Percentiles rank a stretch among this genome's conserved stretches.
Evolutionary conservation across 192 early-diverging fungal genomes (phyloP).

Genomic region (Endogone sp.): DNA sequence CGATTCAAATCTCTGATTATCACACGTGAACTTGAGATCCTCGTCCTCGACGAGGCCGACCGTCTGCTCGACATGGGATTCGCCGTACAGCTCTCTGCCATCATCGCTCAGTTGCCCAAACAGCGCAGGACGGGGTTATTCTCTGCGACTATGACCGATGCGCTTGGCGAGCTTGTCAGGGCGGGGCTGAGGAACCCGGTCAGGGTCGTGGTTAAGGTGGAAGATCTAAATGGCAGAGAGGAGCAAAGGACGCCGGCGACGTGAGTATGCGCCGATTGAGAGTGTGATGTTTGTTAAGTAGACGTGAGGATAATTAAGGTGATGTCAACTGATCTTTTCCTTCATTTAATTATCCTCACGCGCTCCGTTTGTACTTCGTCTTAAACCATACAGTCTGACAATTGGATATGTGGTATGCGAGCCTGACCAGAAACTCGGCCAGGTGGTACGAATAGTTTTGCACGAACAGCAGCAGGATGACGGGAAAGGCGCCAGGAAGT

Average conservation of each 20-base stretch:
- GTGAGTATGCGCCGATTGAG: constrained; percentile 28
- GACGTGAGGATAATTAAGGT: too few relatives aligned
- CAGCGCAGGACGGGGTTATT: constrained; percentile 95
- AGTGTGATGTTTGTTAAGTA: too few relatives aligned
- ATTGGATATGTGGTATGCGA: constrained; percentile 75
- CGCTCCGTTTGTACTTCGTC: too few relatives aligned
- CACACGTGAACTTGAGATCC: constrained; percentile 77
- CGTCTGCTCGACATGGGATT: constrained; percentile 95
- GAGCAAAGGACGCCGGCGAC: constrained; percentile 58
- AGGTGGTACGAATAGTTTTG: constrained; percentile 53
- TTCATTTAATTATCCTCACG: too few relatives aligned
- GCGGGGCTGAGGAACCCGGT: constrained; percentile 92
- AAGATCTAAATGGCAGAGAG: constrained; percentile 47
- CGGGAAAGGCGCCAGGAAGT: constrained; percentile 60
- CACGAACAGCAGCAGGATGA: constrained; percentile 40
- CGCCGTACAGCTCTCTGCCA: constrained; percentile 68
- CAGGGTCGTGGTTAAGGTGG: constrained; percentile 84
- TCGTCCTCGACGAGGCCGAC: constrained; percentile 96
- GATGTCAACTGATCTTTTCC: too few relatives aligned
- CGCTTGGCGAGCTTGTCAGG: constrained; percentile 71
- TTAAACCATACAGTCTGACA: constrained; percentile 42
- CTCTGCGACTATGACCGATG: constrained; percentile 96
- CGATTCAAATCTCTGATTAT: constrained; percentile 50
- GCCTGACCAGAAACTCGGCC: constrained; percentile 78
- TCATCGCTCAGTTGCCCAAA: constrained; percentile 80